A percentile compares a stretch with the other conserved stretches of the same genome.
phyloP scores from a whole-genome alignment of 768 basidiomycete species.

The Butyriboletus loyo region DNA sequence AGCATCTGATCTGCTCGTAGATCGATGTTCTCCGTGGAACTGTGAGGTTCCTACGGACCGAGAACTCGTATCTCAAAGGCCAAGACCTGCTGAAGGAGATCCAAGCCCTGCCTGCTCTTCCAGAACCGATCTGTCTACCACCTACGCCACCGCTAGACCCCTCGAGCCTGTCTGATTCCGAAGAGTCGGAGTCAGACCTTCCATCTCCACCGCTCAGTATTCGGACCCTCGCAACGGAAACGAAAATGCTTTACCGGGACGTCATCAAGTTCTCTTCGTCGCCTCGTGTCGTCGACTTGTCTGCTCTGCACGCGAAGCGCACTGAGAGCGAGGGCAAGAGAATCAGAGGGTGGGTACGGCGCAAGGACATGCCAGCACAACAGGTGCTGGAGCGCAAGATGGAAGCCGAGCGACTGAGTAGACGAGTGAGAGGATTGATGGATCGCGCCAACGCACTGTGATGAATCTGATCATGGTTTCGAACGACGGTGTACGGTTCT shows the following conservation, averaged over 20 bases:
- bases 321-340: slow-evolving; percentile 42
- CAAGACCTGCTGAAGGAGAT: slow-evolving; percentile 87
- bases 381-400: slow-evolving; percentile 75
- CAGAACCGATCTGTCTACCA: slow-evolving; percentile 42
- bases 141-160: slow-evolving; percentile 68
- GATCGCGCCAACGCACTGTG: slow-evolving; percentile 51
- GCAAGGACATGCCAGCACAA: slow-evolving; percentile 76
- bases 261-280: slow-evolving; percentile 83
- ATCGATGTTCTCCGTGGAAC: slow-evolving; percentile 90
- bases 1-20: slow-evolving; percentile 37
- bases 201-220: slow-evolving; percentile 48
- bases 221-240: slow-evolving; percentile 73
- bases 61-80: slow-evolving; percentile 92
- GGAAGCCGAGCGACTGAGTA: slow-evolving; percentile 70
- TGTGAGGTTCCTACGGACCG: slow-evolving; percentile 86
- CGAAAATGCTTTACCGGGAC: slow-evolving; percentile 84
- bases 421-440: slow-evolving; percentile 66
- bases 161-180: slow-evolving; percentile 64
- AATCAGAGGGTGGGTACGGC: slow-evolving; percentile 71
- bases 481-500: not conserved
- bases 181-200: slow-evolving; percentile 54
- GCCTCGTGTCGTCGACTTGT: slow-evolving; percentile 84
- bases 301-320: slow-evolving; percentile 51
- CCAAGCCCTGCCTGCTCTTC: slow-evolving; percentile 66
- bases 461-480: not conserved